These are phyloP conservation scores for Heimioporus sp. DNA, from an alignment of 768 basidiomycete genomes.

Conservation along the genomic window DNA sequence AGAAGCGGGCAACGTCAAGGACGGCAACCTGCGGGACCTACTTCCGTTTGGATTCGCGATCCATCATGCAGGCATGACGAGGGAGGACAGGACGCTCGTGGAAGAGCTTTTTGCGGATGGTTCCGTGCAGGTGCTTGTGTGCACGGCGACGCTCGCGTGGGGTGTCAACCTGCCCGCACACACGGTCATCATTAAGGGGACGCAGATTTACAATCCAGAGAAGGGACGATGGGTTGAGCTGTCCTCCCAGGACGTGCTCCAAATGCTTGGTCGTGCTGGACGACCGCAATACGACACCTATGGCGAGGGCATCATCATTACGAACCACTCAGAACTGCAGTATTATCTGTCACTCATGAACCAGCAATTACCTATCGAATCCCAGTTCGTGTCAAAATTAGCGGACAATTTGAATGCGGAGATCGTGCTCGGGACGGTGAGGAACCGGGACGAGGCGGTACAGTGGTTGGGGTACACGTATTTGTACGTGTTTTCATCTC, in stretches of 20 bases:
- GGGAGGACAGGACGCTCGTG: slow-evolving; percentile 86
- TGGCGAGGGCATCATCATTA: slow-evolving; percentile 98
- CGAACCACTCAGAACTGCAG: slow-evolving; percentile 94
- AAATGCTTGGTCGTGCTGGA: slow-evolving; percentile 98
- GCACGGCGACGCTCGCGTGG: slow-evolving; percentile 98
- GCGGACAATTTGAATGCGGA: slow-evolving; percentile 97
- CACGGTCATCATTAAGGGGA: slow-evolving; percentile 99
- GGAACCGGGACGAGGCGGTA: slow-evolving; percentile 95
- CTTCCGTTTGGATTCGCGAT: slow-evolving; percentile 97
- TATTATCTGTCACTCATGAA: slow-evolving; percentile 95
- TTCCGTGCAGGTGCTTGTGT: slow-evolving; percentile 90
- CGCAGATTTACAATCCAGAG: slow-evolving; percentile 98
- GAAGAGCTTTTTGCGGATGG: slow-evolving; percentile 95
- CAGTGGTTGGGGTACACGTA: slow-evolving; percentile 98
- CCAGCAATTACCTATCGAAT: slow-evolving; percentile 97
- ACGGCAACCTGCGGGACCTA: slow-evolving; percentile 80
- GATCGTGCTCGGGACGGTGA: slow-evolving; percentile 90
- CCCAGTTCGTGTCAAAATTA: slow-evolving; percentile 87
- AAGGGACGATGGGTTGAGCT: slow-evolving; percentile 98
- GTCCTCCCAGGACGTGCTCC: slow-evolving; percentile 92
- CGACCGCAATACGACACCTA: slow-evolving; percentile 96
- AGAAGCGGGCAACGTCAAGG: slow-evolving; percentile 81
- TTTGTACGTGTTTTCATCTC: slow-evolving; percentile 45
- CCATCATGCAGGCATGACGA: slow-evolving; percentile 95
- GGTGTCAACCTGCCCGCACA: slow-evolving; percentile 98